Base-by-base conservation (phyloP, 495 filamentous ascomycete genomes). In the Penicillium waksmanii region DNA sequence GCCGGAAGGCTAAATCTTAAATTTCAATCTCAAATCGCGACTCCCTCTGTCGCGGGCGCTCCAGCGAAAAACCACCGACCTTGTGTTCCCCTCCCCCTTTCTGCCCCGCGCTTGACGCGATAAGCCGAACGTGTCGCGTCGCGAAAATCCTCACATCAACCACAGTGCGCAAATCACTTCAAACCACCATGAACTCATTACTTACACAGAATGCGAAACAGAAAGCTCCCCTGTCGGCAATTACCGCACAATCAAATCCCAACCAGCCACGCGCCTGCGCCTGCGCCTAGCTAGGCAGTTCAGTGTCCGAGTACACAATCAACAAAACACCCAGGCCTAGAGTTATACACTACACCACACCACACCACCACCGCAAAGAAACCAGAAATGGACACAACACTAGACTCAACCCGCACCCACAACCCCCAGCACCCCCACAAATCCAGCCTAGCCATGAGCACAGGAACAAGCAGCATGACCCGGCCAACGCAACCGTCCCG, bases 51-150 rank as follows among this genome's bases (percentile, higher is more conserved):
- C 27, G 36, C 42, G 3, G 17, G n/a, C 42, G 6, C 15, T 9
- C 15, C 17, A 44, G 42, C 42, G n/a, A 44, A 17, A 44, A 13
- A 13, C 23, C 23, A 23, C 23, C 23, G 23, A 23, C 23, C 23
- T 23, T 23, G 23, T 23, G 23, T 23, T n/a, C 15, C 35, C 15
- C 36, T 13, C 11, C 56, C 52, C 56, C 61, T 64, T 59, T 61
- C 33, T 61, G 58, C 62, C 62, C 62, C 62, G 62, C 62, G 54
- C 19, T 53, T 13, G 8, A 17, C 42, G n/a, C 42, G 36, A 38
- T 38, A 38, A 38, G 36, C 42, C 17, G 15, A 40, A 40, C 27
- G 27, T n/a, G 36, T 44, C 42, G 42, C 42, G 42, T 44, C 42
- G 42, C 42, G 42, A 44, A 38, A 35, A 38, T 19, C 43, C 19